Evolutionary conservation across 2,329 filamentous ascomycete species (phyloP).

Genomic region (Ophiostoma sp.): DNA sequence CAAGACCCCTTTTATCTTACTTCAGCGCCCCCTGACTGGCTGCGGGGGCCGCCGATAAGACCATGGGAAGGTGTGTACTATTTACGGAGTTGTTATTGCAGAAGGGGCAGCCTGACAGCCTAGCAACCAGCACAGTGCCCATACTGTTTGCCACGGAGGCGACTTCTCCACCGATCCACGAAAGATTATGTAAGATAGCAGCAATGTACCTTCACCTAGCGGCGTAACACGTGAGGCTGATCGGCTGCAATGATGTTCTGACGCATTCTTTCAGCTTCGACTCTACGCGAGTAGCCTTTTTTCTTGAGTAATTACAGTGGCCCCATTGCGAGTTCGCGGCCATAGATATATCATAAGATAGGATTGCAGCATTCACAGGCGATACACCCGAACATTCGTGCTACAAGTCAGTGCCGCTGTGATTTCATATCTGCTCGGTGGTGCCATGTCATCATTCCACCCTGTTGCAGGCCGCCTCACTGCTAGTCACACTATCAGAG

Average conservation of each 20-base stretch:
- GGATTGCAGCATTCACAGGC: no score
- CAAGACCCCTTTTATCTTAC: conserved; percentile 3
- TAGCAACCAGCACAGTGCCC: conserved; percentile 10
- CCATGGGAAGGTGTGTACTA: not conserved
- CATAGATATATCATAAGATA: not conserved
- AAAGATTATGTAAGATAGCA: not conserved
- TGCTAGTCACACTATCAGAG: no score
- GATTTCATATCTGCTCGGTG: no score
- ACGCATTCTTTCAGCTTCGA: not conserved
- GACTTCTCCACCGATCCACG: not conserved
- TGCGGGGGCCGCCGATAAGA: not conserved
- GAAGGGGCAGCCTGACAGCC: conserved; percentile 11
- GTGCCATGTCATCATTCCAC: no score
- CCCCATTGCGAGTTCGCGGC: not conserved
- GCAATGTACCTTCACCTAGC: not conserved
- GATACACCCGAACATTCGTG: no score
- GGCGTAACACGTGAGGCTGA: not conserved
- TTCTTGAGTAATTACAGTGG: no score
- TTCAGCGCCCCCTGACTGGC: conserved; percentile 13
- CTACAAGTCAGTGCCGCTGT: no score
- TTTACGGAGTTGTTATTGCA: not conserved
- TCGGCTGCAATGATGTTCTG: not conserved
- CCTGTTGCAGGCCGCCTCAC: no score
- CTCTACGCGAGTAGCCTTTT: not conserved
- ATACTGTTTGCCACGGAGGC: conserved; percentile 12